Evolutionary conservation across 495 filamentous ascomycete species (phyloP).

Genomic region (Lindgomyces ingoldianus): DNA sequence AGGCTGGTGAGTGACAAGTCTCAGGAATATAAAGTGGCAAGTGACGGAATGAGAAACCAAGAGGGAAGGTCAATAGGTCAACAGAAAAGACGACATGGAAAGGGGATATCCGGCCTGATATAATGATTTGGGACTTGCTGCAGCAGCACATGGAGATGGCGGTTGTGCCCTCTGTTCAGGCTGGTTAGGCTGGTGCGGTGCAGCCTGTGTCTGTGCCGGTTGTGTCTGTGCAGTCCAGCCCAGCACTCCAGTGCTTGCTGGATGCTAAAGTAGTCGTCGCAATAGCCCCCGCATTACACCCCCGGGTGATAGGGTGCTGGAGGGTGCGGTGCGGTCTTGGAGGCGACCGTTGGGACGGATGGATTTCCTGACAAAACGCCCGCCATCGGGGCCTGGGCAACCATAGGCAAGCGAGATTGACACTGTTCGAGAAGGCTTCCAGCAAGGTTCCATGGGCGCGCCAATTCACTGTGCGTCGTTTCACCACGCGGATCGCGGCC

Average conservation of each 20-base stretch:
- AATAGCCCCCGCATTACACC: constrained; percentile 33
- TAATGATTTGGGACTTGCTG: neutral
- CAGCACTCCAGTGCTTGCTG: neutral
- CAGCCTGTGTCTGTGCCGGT: neutral
- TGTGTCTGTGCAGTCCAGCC: neutral
- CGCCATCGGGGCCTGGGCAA: no score
- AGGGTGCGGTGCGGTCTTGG: constrained; percentile 9
- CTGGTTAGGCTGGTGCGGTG: neutral
- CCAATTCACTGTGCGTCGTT: neutral
- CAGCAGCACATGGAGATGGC: constrained; percentile 2
- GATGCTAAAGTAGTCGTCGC: constrained; percentile 28
- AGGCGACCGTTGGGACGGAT: constrained; percentile 20
- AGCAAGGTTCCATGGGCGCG: constrained; percentile 9
- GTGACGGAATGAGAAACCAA: neutral
- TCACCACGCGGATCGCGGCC: constrained; percentile 9
- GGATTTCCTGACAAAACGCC: neutral
- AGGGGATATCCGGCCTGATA: neutral
- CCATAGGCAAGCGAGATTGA: constrained; percentile 30
- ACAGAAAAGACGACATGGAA: neutral
- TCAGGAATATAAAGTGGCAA: neutral
- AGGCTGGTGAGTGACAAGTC: constrained; percentile 1
- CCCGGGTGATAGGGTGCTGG: constrained; percentile 34
- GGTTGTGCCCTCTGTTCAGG: neutral
- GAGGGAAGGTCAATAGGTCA: neutral
- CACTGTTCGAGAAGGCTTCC: constrained; percentile 24